Evolutionary conservation across 306 rosid species (phyloP).

Genomic region (Neltuma alba): DNA sequence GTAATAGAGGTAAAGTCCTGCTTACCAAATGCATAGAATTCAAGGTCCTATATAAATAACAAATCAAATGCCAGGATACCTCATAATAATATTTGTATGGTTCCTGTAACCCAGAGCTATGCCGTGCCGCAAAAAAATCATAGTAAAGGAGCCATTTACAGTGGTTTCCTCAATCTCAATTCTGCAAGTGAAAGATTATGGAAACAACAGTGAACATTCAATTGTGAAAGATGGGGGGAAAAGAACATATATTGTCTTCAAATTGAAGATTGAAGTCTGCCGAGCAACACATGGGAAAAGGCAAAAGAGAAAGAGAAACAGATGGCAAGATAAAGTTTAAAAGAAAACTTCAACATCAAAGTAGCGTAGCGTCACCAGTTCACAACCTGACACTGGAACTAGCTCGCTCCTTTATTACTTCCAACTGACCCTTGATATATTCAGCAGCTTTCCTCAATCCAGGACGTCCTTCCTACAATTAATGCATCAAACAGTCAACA

Average conservation of each 20-base stretch:
- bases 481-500: slow-evolving; percentile 40
- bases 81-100: slow-evolving; percentile 77
- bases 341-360: slow-evolving; percentile 7
- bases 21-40: slow-evolving; percentile 20
- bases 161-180: slow-evolving; percentile 84
- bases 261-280: not conserved
- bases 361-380: not conserved
- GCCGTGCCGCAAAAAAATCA: slow-evolving; percentile 81
- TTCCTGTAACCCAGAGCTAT: slow-evolving; percentile 87
- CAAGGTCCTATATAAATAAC: slow-evolving; percentile 20
- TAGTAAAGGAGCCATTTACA: slow-evolving; percentile 89
- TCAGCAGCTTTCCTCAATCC: slow-evolving; percentile 83
- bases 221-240: not conserved
- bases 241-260: not conserved
- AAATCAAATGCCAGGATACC: slow-evolving; percentile 50
- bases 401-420: slow-evolving; percentile 68
- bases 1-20: slow-evolving; percentile 5
- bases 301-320: not conserved
- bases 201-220: slow-evolving; percentile 24
- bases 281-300: not conserved
- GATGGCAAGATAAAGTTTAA: not conserved
- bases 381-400: slow-evolving; percentile 64
- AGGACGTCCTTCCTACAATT: slow-evolving; percentile 87
- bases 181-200: slow-evolving; percentile 48
- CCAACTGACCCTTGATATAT: slow-evolving; percentile 74